phyloP scores from a whole-genome alignment of 2,329 filamentous ascomycete genomes.

The Dothistroma septosporum region DNA sequence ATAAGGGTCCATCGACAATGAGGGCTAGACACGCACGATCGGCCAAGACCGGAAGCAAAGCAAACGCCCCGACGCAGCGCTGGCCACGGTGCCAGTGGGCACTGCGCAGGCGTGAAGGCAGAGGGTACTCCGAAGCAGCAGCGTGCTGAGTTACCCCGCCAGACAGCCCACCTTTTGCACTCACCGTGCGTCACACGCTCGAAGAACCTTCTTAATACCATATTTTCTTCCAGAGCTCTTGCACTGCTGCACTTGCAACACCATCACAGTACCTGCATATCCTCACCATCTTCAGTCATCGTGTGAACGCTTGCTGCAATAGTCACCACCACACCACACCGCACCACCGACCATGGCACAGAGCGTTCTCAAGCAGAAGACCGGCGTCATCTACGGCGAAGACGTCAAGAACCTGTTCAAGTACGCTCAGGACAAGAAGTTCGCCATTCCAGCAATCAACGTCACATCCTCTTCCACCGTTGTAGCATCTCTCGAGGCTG shows the following conservation, averaged over 20 bases:
- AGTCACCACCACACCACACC: not conserved
- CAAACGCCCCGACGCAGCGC: no score
- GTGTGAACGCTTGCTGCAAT: not conserved
- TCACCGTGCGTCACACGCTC: not conserved
- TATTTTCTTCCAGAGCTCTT: not conserved
- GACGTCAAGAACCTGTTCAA: constrained; percentile 63
- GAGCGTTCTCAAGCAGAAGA: constrained; percentile 33
- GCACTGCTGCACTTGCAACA: not conserved
- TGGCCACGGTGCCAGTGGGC: no score
- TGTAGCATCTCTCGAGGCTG: constrained; percentile 87
- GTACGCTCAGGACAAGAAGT: constrained; percentile 81
- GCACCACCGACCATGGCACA: constrained; percentile 24
- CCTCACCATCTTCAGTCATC: not conserved
- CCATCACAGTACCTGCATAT: constrained; percentile 5
- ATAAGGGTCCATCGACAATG: not conserved
- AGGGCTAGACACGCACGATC: not conserved
- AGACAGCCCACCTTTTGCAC: no score
- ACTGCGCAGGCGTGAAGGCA: no score
- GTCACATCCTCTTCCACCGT: constrained; percentile 88
- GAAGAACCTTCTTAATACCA: not conserved
- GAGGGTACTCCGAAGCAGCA: no score
- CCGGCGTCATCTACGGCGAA: constrained; percentile 39
- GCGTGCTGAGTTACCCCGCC: no score
- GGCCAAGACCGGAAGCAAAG: not conserved
- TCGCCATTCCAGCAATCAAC: constrained; percentile 72